Evolutionary conservation across 2,329 filamentous ascomycete genomes (phyloP).

Genomic region (Leptoxyphium fumago): DNA sequence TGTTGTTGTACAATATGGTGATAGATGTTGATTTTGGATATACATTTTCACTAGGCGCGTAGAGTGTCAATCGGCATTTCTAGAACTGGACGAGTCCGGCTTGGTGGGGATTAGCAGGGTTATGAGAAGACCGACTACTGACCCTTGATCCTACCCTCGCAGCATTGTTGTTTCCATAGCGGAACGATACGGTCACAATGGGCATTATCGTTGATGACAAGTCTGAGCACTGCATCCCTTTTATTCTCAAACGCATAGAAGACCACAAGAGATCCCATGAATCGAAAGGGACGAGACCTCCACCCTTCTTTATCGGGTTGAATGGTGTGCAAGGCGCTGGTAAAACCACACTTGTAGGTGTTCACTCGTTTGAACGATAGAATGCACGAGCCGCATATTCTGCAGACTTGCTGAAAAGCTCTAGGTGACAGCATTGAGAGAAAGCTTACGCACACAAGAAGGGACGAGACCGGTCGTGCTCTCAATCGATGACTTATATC

Average conservation of each 20-base stretch:
- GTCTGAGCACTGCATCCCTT: conserved; percentile 60
- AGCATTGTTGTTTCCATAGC: no score
- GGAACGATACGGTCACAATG: conserved; percentile 19
- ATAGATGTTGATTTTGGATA: no score
- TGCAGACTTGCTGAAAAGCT: no score
- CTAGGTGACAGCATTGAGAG: background rate
- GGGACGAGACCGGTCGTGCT: conserved; percentile 38
- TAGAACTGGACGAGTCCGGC: no score
- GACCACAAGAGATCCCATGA: conserved; percentile 31
- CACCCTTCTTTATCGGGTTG: conserved; percentile 72
- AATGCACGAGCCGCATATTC: background rate
- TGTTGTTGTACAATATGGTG: no score
- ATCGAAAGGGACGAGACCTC: conserved; percentile 22
- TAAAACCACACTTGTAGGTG: conserved; percentile 67
- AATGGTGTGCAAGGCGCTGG: conserved; percentile 87
- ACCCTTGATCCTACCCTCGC: no score
- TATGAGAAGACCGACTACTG: no score
- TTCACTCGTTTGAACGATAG: background rate
- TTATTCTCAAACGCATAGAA: conserved; percentile 50
- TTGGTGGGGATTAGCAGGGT: no score
- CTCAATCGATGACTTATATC: conserved; percentile 84
- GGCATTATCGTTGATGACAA: conserved; percentile 58
- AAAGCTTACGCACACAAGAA: background rate
- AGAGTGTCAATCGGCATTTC: no score
- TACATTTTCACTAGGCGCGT: no score